Conservation (phyloP, 768 basidiomycete species). For the Amanita fuliginea region DNA sequence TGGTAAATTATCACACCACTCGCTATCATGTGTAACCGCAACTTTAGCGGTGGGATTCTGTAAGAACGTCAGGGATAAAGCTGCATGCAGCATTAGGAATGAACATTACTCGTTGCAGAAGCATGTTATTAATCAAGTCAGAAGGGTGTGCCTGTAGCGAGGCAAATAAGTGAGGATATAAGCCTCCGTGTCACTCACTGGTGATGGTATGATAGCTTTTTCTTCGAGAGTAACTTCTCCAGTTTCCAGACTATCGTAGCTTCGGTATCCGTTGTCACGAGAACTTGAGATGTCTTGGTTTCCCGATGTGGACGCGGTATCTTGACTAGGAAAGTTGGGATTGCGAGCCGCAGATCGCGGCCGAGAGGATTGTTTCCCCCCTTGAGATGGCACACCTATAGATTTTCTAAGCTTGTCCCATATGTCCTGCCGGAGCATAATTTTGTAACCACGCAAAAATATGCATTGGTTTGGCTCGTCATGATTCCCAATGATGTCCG, state of each 20-base stretch:
- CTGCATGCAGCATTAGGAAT: no score
- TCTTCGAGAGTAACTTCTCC: neutral
- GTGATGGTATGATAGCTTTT: neutral
- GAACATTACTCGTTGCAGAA: neutral
- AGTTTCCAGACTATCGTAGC: no score
- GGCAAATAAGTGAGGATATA: no score
- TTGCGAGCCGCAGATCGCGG: neutral
- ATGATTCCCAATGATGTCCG: neutral
- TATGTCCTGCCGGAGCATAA: slow-evolving; percentile 1
- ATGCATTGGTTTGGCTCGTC: slow-evolving; percentile 7
- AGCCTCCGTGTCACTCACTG: neutral
- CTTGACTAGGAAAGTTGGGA: neutral
- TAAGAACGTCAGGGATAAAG: no score
- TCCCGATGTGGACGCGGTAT: no score
- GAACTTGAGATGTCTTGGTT: no score
- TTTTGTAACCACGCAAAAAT: slow-evolving; percentile 9
- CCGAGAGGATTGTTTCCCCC: no score
- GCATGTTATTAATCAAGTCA: neutral
- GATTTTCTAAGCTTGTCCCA: neutral
- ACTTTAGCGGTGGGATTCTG: neutral
- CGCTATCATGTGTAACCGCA: neutral
- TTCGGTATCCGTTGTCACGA: no score
- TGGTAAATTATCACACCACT: neutral
- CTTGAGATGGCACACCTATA: neutral
- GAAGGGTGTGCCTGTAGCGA: neutral